Percentiles rank a stretch among this genome's conserved stretches.
phyloP scores from a whole-genome alignment of 768 basidiomycete genomes.

The Auriscalpium orientale region DNA sequence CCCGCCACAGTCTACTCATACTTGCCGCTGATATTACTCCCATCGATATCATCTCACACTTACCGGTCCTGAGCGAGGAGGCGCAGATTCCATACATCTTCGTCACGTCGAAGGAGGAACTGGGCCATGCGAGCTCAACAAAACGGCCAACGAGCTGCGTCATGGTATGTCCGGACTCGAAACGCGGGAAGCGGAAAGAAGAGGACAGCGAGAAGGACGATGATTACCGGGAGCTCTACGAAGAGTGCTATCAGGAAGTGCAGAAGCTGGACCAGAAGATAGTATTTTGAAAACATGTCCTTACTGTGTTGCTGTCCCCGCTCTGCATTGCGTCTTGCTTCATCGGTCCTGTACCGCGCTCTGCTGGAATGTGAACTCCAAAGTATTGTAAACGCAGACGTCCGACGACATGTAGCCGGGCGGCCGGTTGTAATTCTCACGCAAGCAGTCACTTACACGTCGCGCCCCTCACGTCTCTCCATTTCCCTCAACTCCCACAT shows the following conservation, averaged over 20 bases:
- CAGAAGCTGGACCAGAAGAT: constrained; percentile 68
- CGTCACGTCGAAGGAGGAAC: constrained; percentile 87
- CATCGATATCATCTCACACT: constrained; percentile 96
- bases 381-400: no score
- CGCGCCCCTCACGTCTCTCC: constrained; percentile 24
- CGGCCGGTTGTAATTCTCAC: constrained; percentile 1
- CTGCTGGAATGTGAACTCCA: not conserved
- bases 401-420: no score
- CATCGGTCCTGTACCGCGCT: no score
- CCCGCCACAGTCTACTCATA: constrained; percentile 59
- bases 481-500: constrained; percentile 2
- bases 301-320: constrained; percentile 3
- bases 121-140: constrained; percentile 91
- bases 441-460: constrained; percentile 11
- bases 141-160: constrained; percentile 99
- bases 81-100: constrained; percentile 86
- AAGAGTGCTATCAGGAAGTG: constrained; percentile 82
- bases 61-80: constrained; percentile 92
- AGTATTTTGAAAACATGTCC: constrained; percentile 25
- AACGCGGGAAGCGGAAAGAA: constrained; percentile 55
- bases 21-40: constrained; percentile 97
- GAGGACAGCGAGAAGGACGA: constrained; percentile 58
- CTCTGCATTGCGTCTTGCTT: no score
- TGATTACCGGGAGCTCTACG: constrained; percentile 82
- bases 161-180: constrained; percentile 81